A percentile compares a stretch with the other conserved stretches of the same genome.
Evolutionary conservation across 306 rosid genomes (phyloP).

Genomic region (Betula pendula): DNA sequence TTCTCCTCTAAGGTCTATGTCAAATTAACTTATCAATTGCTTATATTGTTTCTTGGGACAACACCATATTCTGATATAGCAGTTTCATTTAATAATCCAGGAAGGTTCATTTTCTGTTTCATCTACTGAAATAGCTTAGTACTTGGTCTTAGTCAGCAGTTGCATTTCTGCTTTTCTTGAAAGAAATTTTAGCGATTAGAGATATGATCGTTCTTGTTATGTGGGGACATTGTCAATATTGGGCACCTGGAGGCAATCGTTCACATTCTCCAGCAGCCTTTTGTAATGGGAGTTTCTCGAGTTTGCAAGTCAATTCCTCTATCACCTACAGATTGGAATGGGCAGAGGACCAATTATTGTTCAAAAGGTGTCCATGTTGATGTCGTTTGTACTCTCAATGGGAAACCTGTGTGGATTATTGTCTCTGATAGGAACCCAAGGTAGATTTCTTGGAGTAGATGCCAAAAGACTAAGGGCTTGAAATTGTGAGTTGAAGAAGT

Average conservation of each 20-base stretch:
- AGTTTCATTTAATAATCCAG: not conserved
- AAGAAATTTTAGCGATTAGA: not conserved
- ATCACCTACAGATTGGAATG: conserved; percentile 34
- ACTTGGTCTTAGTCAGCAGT: not conserved
- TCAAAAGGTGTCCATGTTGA: conserved; percentile 59
- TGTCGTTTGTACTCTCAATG: conserved; percentile 63
- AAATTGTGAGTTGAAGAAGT: conserved; percentile 57
- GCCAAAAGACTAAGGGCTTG: conserved; percentile 60
- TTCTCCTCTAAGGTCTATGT: not conserved
- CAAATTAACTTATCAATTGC: not conserved
- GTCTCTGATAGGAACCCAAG: conserved; percentile 84
- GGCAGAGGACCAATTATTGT: conserved; percentile 22
- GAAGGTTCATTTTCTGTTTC: not conserved
- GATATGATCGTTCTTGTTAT: conserved; percentile 4
- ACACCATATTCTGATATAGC: not conserved
- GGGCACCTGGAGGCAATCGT: conserved; percentile 88
- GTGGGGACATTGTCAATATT: conserved; percentile 60
- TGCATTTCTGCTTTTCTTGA: not conserved
- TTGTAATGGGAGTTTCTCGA: conserved; percentile 74
- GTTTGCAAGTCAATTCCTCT: conserved; percentile 79
- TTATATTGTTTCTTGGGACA: too few relatives aligned
- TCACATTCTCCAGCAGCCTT: conserved; percentile 80
- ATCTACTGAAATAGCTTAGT: not conserved
- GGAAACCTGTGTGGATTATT: conserved; percentile 87
- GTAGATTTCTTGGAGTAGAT: conserved; percentile 58